Conservation (phyloP, 306 rosid species). For the Vigna mungo region DNA sequence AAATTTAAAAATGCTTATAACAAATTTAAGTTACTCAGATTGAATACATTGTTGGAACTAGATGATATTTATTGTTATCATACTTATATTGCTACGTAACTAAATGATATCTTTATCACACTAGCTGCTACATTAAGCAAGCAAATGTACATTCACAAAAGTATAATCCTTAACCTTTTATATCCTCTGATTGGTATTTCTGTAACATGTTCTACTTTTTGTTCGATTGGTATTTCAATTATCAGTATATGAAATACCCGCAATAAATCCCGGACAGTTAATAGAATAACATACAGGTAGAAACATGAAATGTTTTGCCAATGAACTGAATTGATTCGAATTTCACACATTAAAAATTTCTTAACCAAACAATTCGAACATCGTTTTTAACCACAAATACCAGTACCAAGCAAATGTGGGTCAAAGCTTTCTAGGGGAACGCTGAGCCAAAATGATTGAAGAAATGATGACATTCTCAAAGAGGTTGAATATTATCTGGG, state of each 20-base stretch:
- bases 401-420: conserved; percentile 6
- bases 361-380: not conserved
- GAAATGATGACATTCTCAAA: not conserved
- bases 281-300: no score
- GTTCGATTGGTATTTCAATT: no score
- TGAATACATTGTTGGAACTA: not conserved
- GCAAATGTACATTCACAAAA: not conserved
- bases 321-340: not conserved
- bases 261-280: no score
- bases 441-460: conserved; percentile 29
- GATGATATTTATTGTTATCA: not conserved
- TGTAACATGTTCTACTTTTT: no score
- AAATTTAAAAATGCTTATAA: not conserved
- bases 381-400: conserved; percentile 26
- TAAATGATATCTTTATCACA: no score
- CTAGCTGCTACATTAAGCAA: not conserved
- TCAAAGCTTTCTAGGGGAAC: conserved; percentile 51
- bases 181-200: no score
- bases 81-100: not conserved
- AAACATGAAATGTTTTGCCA: no score
- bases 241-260: no score
- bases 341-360: not conserved
- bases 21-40: not conserved
- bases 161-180: no score
- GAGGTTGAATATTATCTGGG: conserved; percentile 60